Evolutionary conservation across 2,329 filamentous ascomycete genomes (phyloP), one percentile per base, ranked within the genome.

Genomic region (Sclerotinia glacialis): DNA sequence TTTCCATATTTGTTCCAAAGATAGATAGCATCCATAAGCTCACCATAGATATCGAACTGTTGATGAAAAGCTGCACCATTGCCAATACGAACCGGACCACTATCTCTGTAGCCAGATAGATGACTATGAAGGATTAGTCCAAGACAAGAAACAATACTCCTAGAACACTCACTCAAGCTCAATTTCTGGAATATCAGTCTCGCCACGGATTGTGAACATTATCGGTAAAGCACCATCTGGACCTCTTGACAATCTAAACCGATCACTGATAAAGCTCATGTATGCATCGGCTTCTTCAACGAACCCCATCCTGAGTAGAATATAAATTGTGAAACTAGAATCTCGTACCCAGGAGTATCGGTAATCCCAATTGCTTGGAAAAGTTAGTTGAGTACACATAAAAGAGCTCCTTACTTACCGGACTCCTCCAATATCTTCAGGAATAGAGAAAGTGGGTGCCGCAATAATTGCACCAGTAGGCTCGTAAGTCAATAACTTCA

Each of bases 1-100:
- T 90, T 92, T 16, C 89, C 89, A 74, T 91, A 90, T 75, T 92
- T 92, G 77, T 92, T 92, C 76, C 89, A 91, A 50, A 93, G 79
- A 72, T 93, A 93, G 56, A 93, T 89, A 28, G 82, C 87, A 74
- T 93, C 90, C 83, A 92, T 88, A 3, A 92, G 80, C 76, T 92
- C 89, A 53, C 90, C 90, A 72, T 93, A 93, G 31, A 92, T 92
- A 72, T 93, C 90, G 70, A 92, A 86, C 74, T 93, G 90, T 59
- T 87, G 85, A 73, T 93, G 90, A 71, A 86, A 90, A 0, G 89
- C 89, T 1, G 90, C 90, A 0, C 88, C 89, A 71, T 93, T 93
- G 14, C 90, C 90, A 61, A 93, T 89, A 2, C 90, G 85, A 28
- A 93, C 90, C 0, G 90, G 90, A 58, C 79, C 83, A 75, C 89